Conservation (phyloP, 2,329 filamentous ascomycete species). For the Cadophora malorum region DNA sequence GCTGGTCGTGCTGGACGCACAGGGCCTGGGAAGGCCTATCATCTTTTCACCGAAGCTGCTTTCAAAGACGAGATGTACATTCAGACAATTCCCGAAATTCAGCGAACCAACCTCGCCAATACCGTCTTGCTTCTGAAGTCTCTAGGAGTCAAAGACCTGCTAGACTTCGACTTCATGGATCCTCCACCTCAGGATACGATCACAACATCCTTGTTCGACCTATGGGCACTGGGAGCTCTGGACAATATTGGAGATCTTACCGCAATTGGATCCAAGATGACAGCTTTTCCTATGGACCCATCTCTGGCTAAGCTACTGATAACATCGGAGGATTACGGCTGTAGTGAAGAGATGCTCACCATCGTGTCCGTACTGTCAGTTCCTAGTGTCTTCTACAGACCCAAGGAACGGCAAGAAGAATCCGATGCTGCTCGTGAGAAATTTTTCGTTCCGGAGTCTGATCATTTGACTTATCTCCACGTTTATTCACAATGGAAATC, state of each 20-base stretch:
- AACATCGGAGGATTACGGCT: constrained; percentile 86
- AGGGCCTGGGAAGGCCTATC: constrained; percentile 93
- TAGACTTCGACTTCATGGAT: constrained; percentile 99
- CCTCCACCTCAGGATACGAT: constrained; percentile 98
- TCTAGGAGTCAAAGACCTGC: constrained; percentile 87
- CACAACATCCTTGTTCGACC: constrained; percentile 93
- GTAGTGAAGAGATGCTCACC: constrained; percentile 96
- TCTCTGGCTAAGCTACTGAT: constrained; percentile 94
- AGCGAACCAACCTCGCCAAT: constrained; percentile 93
- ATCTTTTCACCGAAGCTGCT: constrained; percentile 91
- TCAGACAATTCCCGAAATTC: constrained; percentile 96
- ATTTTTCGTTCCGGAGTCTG: constrained; percentile 97
- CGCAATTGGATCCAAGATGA: constrained; percentile 87
- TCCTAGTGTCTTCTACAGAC: constrained; percentile 94
- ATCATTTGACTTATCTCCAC: constrained; percentile 93
- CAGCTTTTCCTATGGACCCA: constrained; percentile 97
- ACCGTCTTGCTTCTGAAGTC: constrained; percentile 95
- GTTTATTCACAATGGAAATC: constrained; percentile 96
- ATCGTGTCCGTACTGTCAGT: constrained; percentile 99
- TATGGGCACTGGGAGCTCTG: constrained; percentile 93
- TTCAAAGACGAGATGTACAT: constrained; percentile 97
- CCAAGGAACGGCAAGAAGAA: constrained; percentile 95
- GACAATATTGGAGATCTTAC: constrained; percentile 95
- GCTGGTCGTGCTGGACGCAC: constrained; percentile 94
- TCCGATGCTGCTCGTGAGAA: constrained; percentile 95